phyloP scores from a whole-genome alignment of 306 rosid genomes.

The Castanopsis chinensis region DNA sequence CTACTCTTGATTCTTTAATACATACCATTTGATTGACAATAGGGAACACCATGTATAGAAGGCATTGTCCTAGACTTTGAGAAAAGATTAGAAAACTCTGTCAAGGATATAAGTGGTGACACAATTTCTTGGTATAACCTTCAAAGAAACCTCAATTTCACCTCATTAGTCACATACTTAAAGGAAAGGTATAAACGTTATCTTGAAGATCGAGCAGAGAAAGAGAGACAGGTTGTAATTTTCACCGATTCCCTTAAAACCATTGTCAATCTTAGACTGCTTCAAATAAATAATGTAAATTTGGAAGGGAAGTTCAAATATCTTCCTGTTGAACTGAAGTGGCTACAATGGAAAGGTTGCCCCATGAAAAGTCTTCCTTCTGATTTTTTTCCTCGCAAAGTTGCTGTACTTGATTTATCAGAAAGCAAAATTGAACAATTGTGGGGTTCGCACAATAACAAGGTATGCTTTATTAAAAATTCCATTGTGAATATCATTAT shows the following conservation, averaged over 20 bases:
- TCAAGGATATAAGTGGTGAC: not conserved
- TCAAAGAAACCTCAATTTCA: constrained; percentile 18
- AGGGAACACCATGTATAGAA: constrained; percentile 39
- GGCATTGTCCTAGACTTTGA: constrained; percentile 53
- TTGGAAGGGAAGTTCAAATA: constrained; percentile 38
- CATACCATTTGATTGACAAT: not conserved
- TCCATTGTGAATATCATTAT: no score
- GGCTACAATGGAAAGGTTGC: constrained; percentile 72
- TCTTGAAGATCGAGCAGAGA: constrained; percentile 27
- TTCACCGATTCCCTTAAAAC: constrained; percentile 29
- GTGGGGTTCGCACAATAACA: constrained; percentile 17
- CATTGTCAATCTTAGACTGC: constrained; percentile 47
- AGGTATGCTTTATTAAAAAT: constrained; percentile 7
- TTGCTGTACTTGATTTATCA: constrained; percentile 63
- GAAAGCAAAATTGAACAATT: constrained; percentile 35
- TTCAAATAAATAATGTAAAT: constrained; percentile 48
- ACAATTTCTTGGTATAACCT: constrained; percentile 25
- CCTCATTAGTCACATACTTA: constrained; percentile 29
- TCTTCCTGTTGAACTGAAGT: constrained; percentile 50
- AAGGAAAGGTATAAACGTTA: constrained; percentile 27
- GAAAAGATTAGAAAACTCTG: not conserved
- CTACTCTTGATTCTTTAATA: not conserved
- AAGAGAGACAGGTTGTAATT: constrained; percentile 20
- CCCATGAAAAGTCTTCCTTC: constrained; percentile 41
- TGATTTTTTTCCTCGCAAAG: constrained; percentile 35